Evolutionary conservation across 2,329 filamentous ascomycete genomes (phyloP).

Genomic region (Lecanicillium sp.): DNA sequence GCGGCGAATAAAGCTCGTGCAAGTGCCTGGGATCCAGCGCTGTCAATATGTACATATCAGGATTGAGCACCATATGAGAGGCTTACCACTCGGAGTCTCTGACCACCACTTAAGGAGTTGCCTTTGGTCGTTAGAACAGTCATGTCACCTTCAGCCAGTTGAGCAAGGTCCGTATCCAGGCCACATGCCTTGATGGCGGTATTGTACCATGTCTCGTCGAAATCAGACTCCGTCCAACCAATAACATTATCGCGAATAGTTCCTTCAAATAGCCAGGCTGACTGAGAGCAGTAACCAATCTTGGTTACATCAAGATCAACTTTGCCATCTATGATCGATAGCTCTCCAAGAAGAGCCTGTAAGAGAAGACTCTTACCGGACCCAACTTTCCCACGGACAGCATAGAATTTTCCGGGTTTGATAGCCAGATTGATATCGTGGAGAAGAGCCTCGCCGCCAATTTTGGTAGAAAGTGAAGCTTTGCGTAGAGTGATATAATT

Average conservation of each 20-base stretch:
- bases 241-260: slow-evolving; percentile 17
- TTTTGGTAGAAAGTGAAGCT: slow-evolving; percentile 5
- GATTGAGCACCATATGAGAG: not conserved
- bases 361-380: slow-evolving; percentile 18
- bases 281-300: slow-evolving; percentile 18
- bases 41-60: slow-evolving; percentile 66
- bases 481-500: not conserved
- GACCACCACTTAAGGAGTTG: slow-evolving; percentile 16
- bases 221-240: not conserved
- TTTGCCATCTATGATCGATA: slow-evolving; percentile 2
- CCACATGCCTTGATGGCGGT: slow-evolving; percentile 14
- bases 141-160: slow-evolving; percentile 15
- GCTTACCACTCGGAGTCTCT: slow-evolving; percentile 20
- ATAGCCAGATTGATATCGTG: slow-evolving; percentile 11
- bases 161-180: slow-evolving; percentile 14
- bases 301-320: not conserved
- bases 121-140: slow-evolving; percentile 13
- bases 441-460: slow-evolving; percentile 7
- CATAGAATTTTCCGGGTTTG: slow-evolving; percentile 6
- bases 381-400: slow-evolving; percentile 19
- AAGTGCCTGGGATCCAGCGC: slow-evolving; percentile 73
- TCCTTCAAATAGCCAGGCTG: slow-evolving; percentile 16
- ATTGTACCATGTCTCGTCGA: slow-evolving; percentile 16
- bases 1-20: slow-evolving; percentile 85
- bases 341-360: slow-evolving; percentile 16